phyloP scores from a whole-genome alignment of 352 stramenopile species.

The Phytophthora fragariaefolia region DNA sequence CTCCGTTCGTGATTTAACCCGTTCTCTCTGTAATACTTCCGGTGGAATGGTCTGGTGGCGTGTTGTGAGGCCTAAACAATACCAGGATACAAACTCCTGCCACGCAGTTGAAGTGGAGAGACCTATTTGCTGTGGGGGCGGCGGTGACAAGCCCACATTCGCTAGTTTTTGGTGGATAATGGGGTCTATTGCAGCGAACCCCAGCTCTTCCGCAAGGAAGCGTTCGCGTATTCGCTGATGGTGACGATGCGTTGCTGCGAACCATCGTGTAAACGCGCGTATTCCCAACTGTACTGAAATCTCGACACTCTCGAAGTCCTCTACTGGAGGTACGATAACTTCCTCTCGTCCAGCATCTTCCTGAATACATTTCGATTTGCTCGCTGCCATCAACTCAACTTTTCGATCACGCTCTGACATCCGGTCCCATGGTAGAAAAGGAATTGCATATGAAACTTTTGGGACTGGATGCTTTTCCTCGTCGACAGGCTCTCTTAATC shows the following conservation, averaged over 20 bases:
- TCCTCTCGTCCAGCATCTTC: slow-evolving; percentile 46
- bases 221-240: slow-evolving; percentile 56
- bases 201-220: slow-evolving; percentile 67
- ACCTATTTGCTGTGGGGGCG: slow-evolving; percentile 32
- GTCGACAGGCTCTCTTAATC: slow-evolving; percentile 5
- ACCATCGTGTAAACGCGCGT: slow-evolving; percentile 69
- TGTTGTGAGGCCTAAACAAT: slow-evolving; percentile 43
- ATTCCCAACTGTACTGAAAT: slow-evolving; percentile 51
- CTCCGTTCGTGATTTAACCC: slow-evolving; percentile 41
- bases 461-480: slow-evolving; percentile 9
- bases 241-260: slow-evolving; percentile 44
- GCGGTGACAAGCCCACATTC: slow-evolving; percentile 37
- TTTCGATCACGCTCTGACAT: slow-evolving; percentile 49
- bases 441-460: slow-evolving; percentile 25
- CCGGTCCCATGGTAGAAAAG: slow-evolving; percentile 49
- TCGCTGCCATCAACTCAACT: slow-evolving; percentile 63
- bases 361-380: slow-evolving; percentile 55
- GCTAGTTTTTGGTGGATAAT: slow-evolving; percentile 48
- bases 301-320: slow-evolving; percentile 59
- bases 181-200: slow-evolving; percentile 55
- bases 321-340: slow-evolving; percentile 42
- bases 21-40: slow-evolving; percentile 35
- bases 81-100: slow-evolving; percentile 64
- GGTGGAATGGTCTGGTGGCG: slow-evolving; percentile 31
- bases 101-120: slow-evolving; percentile 35